A percentile compares a stretch with the other conserved stretches of the same genome.
Evolutionary conservation across 2,329 filamentous ascomycete species (phyloP).

Genomic region (Colletotrichum sp.): DNA sequence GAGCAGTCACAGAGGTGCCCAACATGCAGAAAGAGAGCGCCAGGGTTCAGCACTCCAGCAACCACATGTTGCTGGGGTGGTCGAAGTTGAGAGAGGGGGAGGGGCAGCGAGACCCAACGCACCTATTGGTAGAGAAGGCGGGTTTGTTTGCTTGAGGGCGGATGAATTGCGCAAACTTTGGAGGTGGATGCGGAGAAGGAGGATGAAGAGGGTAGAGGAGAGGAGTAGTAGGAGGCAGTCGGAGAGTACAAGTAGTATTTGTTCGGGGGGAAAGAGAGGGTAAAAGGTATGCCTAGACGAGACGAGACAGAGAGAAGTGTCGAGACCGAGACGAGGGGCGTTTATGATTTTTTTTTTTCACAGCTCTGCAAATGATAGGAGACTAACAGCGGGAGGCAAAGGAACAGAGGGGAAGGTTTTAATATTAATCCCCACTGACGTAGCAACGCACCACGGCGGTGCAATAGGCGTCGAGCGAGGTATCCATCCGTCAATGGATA

Average conservation of each 20-base stretch:
- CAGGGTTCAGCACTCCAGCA: slow-evolving; percentile 7
- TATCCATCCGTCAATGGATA: background rate
- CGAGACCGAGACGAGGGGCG: slow-evolving; percentile 14
- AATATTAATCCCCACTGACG: slow-evolving; percentile 25
- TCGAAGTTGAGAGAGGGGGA: background rate
- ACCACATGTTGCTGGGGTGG: background rate
- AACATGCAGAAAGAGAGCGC: slow-evolving; percentile 5
- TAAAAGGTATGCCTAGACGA: background rate
- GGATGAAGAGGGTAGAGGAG: background rate
- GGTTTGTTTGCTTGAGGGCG: background rate
- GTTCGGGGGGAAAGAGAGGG: background rate
- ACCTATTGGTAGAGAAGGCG: slow-evolving; percentile 6
- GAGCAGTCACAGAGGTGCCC: background rate
- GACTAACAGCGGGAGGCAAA: background rate
- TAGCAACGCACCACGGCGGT: slow-evolving; percentile 10
- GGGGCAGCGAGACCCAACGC: background rate
- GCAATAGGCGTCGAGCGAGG: background rate
- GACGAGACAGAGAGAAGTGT: background rate
- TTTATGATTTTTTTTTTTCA: slow-evolving; percentile 18
- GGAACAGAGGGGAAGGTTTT: slow-evolving; percentile 10
- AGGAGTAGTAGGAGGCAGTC: background rate
- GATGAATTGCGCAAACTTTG: background rate
- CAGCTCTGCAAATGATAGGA: slow-evolving; percentile 4
- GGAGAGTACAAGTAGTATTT: background rate
- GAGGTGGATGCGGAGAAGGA: background rate